A percentile compares a stretch with the other conserved stretches of the same genome.
Conservation (phyloP, 768 basidiomycete species). For the Lactifluus echinatus region DNA sequence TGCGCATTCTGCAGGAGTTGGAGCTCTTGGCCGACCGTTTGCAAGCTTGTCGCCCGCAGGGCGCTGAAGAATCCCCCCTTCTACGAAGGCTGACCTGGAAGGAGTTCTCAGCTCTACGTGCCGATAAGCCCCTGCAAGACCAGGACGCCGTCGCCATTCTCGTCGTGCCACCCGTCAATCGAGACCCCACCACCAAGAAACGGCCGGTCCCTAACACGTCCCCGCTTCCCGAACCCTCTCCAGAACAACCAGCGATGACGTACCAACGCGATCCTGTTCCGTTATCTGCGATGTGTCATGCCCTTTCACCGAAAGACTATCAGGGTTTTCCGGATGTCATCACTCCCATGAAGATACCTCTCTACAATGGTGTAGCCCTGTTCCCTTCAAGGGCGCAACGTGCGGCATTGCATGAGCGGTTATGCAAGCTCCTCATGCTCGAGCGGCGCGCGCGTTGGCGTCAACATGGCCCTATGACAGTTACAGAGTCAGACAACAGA, state of each 20-base stretch:
- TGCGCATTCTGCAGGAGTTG: constrained; percentile 70
- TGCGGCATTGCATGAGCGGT: constrained; percentile 42
- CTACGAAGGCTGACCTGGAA: constrained; percentile 56
- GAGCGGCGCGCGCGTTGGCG: constrained; percentile 33
- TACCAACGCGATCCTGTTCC: constrained; percentile 22
- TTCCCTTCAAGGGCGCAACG: constrained; percentile 59
- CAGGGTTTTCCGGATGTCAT: constrained; percentile 23
- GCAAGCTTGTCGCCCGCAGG: constrained; percentile 26
- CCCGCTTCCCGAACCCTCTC: not conserved
- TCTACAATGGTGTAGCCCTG: constrained; percentile 57
- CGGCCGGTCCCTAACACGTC: constrained; percentile 29
- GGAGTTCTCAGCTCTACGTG: constrained; percentile 46
- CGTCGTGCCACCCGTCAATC: constrained; percentile 58
- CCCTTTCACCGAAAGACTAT: constrained; percentile 13
- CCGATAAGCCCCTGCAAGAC: constrained; percentile 40
- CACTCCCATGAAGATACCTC: constrained; percentile 38
- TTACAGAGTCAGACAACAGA: not conserved
- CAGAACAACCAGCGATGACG: not conserved
- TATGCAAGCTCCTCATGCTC: constrained; percentile 39
- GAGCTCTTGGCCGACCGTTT: constrained; percentile 46
- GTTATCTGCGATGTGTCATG: constrained; percentile 25
- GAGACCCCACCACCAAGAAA: constrained; percentile 37
- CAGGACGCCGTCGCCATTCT: constrained; percentile 56
- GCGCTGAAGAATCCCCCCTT: constrained; percentile 27
- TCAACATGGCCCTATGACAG: not conserved